Evolutionary conservation across 2,329 filamentous ascomycete species (phyloP).

Genomic region (Camillea tinctor): DNA sequence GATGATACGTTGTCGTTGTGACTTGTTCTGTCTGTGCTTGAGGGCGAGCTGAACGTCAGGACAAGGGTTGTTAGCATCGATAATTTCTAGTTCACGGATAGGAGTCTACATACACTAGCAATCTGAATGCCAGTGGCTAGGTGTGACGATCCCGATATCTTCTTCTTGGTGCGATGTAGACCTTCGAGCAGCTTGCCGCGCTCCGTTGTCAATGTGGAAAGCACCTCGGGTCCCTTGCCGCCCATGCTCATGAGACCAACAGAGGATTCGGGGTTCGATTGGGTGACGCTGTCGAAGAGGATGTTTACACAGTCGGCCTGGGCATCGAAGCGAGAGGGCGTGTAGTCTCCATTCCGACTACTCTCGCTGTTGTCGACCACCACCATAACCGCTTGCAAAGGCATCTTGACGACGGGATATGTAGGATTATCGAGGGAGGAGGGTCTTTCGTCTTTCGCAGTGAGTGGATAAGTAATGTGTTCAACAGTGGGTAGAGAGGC

Average conservation of each 20-base stretch:
- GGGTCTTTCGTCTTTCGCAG: not conserved
- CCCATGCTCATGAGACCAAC: conserved; percentile 99
- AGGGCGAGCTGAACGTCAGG: conserved; percentile 69
- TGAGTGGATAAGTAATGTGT: not conserved
- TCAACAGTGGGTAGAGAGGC: not conserved
- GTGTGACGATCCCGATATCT: conserved; percentile 86
- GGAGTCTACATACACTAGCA: conserved; percentile 67
- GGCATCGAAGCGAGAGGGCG: conserved; percentile 92
- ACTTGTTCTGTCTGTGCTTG: conserved; percentile 97
- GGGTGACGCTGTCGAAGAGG: conserved; percentile 93
- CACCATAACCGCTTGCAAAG: conserved; percentile 98
- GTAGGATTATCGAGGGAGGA: conserved; percentile 1
- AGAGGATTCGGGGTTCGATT: conserved; percentile 93
- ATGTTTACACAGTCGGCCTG: conserved; percentile 94
- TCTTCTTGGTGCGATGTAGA: conserved; percentile 81
- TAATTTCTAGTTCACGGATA: conserved; percentile 17
- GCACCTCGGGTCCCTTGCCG: conserved; percentile 92
- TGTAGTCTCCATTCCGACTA: conserved; percentile 91
- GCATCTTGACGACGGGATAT: conserved; percentile 68
- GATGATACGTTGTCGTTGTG: conserved; percentile 93
- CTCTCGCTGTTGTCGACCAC: conserved; percentile 99
- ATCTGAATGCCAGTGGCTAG: conserved; percentile 94
- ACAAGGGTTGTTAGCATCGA: conserved; percentile 9
- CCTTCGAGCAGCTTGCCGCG: conserved; percentile 94
- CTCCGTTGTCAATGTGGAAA: conserved; percentile 94